Percentiles rank a stretch among this genome's conserved stretches.
phyloP scores from a whole-genome alignment of 169 alveolate species.

The Cryptosporidium meleagridis region DNA sequence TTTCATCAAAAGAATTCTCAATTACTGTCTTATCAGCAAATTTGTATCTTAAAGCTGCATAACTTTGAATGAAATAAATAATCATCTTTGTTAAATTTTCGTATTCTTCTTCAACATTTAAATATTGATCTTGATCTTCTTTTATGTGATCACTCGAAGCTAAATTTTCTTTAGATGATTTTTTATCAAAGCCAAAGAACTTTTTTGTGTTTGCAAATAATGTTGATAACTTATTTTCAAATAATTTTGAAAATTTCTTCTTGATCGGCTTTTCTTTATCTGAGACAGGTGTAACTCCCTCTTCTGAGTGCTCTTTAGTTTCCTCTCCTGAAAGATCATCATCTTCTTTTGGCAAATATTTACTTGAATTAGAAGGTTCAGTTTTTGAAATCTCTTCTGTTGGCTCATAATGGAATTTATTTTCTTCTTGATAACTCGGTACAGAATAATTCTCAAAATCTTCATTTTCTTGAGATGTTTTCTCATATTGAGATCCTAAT shows the following conservation, averaged over 20 bases:
- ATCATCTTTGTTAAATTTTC: slow-evolving; percentile 26
- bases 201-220: slow-evolving; percentile 23
- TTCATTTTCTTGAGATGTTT: not conserved
- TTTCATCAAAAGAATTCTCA: slow-evolving; percentile 20
- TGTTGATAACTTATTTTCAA: slow-evolving; percentile 27
- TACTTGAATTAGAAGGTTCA: not conserved
- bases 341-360: not conserved
- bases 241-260: slow-evolving; percentile 10
- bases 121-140: not conserved
- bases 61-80: slow-evolving; percentile 23
- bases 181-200: slow-evolving; percentile 20
- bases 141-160: not conserved
- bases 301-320: not conserved
- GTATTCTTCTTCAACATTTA: slow-evolving; percentile 1
- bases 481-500: not conserved
- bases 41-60: slow-evolving; percentile 57
- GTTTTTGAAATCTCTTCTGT: not conserved
- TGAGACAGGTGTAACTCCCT: not conserved
- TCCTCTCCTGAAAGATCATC: not conserved
- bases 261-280: slow-evolving; percentile 12
- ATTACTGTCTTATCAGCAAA: not conserved
- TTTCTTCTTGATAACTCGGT: not conserved
- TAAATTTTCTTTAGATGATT: not conserved
- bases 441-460: not conserved
- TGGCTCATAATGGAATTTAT: not conserved